A percentile compares a stretch with the other conserved stretches of the same genome.
These are phyloP conservation scores for Cajanus cajan DNA, from an alignment of 306 rosid genomes.

Conservation along the genomic window DNA sequence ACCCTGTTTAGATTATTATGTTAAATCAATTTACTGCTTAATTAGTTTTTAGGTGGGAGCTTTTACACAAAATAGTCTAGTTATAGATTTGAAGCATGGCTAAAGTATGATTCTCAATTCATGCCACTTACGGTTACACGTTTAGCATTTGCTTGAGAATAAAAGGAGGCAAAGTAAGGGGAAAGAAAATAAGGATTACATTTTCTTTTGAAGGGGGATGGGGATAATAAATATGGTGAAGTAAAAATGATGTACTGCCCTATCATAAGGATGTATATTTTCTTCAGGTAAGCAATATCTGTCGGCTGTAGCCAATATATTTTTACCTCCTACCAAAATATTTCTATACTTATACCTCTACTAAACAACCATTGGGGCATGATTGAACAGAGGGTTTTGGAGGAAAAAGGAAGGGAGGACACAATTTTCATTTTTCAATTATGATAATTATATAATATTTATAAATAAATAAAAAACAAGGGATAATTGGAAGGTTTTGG, in stretches of 20 bases:
- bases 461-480: background rate
- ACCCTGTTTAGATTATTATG: background rate
- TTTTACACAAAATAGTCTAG: background rate
- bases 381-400: background rate
- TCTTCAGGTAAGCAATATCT: no score
- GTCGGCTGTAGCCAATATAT: background rate
- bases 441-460: background rate
- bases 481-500: background rate
- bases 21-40: background rate
- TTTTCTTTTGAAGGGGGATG: background rate
- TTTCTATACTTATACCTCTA: no score
- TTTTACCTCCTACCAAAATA: no score
- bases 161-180: background rate
- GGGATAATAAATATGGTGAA: no score
- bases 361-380: background rate
- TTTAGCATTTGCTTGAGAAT: background rate
- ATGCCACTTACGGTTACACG: background rate
- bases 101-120: background rate
- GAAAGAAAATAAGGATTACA: background rate
- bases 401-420: background rate
- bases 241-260: no score
- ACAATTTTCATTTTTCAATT: background rate
- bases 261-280: no score
- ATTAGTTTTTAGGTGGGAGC: background rate
- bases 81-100: background rate